Evolutionary conservation across 1,284 basidiomycete species (phyloP), one percentile per base, ranked within the genome.

Genomic region (Cutaneotrichosporon cavernicola): DNA sequence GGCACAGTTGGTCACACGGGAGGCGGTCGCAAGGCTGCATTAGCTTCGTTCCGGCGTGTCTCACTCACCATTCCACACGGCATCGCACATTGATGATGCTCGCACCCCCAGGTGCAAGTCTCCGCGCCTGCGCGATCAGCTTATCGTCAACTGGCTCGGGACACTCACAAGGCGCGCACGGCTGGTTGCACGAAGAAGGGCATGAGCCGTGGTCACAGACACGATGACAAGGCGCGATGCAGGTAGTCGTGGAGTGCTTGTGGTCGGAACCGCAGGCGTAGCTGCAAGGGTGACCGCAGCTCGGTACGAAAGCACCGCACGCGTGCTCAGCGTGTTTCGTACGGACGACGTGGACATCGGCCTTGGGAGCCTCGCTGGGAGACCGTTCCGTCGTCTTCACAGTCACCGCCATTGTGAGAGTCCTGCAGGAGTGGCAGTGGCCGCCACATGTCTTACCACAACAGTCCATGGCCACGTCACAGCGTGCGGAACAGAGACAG

Each of bases 31-130:
- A 90, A 13, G 88, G 83, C 88, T 90, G 63, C 14, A 22, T 26
- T 1, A 52, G 7, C 26, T 60, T 36, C 59, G 50, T 11, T n/a
- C 9, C 3, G 47, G 7, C 5, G 5, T 2, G n/a, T 21, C 40
- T 31, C 8, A 81, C 86, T 80, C 64, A 89, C 88, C 21, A 87
- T 87, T 14, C 87, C 88, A 69, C 89, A 90, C 0, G 87, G 85
- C n/a, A 89, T 82, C 2, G 85, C 71, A 66, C 21, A 31, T 3
- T 26, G 21, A 11, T 89, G 87, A 6, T 49, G 47, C 47, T 80
- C 67, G 70, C 89, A 90, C 9, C 56, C 70, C 86, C 85, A 86
- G 57, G 31, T 47, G 36, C 70, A 72, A 3, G 1, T 26, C 31
- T 61, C 52, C n/a, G 52, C n/a, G 30, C 67, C 67, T 69, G 40